Conservation (phyloP, 805 yeast genomes). For the Wickerhamomyces rabaulensis region DNA sequence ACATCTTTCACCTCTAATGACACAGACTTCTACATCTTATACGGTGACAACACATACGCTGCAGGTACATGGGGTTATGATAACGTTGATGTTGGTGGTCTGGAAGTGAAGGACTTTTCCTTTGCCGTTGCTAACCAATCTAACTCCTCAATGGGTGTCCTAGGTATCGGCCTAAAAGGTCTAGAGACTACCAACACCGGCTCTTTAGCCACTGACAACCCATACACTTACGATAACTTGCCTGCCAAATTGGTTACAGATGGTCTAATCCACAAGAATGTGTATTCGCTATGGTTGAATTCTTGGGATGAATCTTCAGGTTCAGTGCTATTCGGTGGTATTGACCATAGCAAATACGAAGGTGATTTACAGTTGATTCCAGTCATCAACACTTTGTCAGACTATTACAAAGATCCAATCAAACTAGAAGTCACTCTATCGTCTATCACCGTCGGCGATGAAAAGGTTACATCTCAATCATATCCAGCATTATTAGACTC, state of each 20-base stretch:
- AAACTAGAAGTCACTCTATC: conserved; percentile 43
- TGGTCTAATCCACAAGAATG: conserved; percentile 50
- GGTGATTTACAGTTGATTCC: conserved; percentile 50
- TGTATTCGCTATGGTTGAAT: conserved; percentile 61
- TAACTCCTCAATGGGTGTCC: conserved; percentile 60
- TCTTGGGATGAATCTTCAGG: conserved; percentile 38
- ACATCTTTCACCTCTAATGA: conserved; percentile 27
- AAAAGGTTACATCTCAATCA: conserved; percentile 1
- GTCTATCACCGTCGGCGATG: conserved; percentile 6
- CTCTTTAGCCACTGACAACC: conserved; percentile 8
- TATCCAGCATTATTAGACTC: conserved; percentile 38
- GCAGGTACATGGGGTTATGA: conserved; percentile 44
- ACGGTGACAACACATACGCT: conserved; percentile 42
- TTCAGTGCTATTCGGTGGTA: conserved; percentile 65
- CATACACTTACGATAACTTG: conserved; percentile 54
- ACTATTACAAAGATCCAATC: conserved; percentile 31
- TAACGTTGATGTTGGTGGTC: conserved; percentile 47
- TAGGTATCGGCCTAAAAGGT: conserved; percentile 68
- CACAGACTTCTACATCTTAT: conserved; percentile 37
- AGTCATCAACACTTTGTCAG: conserved; percentile 28
- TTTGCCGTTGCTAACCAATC: conserved; percentile 72
- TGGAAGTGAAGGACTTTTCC: conserved; percentile 46
- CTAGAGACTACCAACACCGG: conserved; percentile 58
- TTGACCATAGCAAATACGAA: conserved; percentile 55
- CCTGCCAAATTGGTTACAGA: conserved; percentile 55